phyloP scores from a whole-genome alignment of 495 filamentous ascomycete species.

The Penicillium lagena region DNA sequence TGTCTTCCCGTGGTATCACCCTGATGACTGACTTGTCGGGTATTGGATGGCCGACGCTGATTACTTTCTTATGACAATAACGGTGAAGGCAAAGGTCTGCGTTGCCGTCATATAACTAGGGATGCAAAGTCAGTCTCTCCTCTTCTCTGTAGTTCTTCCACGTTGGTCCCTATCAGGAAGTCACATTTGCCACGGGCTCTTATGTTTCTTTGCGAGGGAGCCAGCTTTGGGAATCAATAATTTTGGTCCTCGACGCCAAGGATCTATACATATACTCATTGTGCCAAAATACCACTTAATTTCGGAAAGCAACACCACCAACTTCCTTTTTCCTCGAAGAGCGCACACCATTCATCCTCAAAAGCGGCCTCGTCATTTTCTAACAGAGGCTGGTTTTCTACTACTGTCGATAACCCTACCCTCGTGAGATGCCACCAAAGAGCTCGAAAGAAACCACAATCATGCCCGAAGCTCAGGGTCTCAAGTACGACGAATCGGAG shows the following conservation, averaged over 20 bases:
- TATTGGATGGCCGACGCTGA: constrained; percentile 9
- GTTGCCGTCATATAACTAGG: constrained; percentile 12
- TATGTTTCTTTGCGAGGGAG: no score
- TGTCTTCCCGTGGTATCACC: constrained; percentile 12
- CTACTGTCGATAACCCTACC: no score
- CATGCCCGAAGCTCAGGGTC: constrained; percentile 32
- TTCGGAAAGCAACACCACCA: no score
- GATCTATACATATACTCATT: no score
- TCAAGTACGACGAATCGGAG: constrained; percentile 37
- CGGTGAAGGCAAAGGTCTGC: background rate
- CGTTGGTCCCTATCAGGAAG: background rate
- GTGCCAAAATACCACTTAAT: no score
- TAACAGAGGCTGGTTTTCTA: no score
- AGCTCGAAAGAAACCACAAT: constrained; percentile 21
- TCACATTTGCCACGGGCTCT: background rate
- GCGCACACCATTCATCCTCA: no score
- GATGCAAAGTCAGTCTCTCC: background rate
- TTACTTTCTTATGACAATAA: constrained; percentile 1
- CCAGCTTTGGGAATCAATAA: no score
- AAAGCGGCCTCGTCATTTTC: no score
- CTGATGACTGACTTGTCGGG: constrained; percentile 10
- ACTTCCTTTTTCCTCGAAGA: no score
- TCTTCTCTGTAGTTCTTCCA: constrained; percentile 1
- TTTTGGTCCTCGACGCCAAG: no score
- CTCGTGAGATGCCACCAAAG: constrained; percentile 8